phyloP scores from a whole-genome alignment of 768 basidiomycete genomes.

The Russula griseocarnosa region DNA sequence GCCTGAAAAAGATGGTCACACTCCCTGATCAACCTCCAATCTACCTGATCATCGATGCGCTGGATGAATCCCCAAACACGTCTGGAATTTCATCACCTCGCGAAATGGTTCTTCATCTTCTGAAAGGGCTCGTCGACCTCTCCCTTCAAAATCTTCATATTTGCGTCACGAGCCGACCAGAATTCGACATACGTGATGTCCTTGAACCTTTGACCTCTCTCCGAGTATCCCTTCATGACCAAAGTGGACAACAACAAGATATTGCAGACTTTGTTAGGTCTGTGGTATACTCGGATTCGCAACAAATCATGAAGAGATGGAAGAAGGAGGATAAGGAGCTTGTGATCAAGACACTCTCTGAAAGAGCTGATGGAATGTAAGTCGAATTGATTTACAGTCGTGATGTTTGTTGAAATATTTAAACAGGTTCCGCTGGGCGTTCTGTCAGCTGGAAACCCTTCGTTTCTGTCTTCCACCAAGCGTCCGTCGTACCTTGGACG shows the following conservation, averaged over 20 bases:
- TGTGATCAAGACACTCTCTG: not conserved
- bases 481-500: not conserved
- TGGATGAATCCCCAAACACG: constrained; percentile 8
- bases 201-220: not conserved
- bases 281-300: constrained; percentile 2
- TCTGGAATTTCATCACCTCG: not conserved
- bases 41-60: constrained; percentile 8
- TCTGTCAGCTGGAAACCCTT: constrained; percentile 5
- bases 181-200: not conserved
- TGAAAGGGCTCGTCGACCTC: not conserved
- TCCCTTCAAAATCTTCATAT: constrained; percentile 1
- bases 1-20: constrained; percentile 8
- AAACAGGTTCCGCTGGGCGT: constrained; percentile 8
- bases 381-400: not conserved
- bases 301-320: constrained; percentile 5
- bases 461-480: constrained; percentile 1
- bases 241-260: constrained; percentile 6
- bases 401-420: not conserved
- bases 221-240: constrained; percentile 3
- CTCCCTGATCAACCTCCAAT: not conserved
- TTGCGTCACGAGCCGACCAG: constrained; percentile 7
- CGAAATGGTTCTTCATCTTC: not conserved
- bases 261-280: not conserved
- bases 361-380: constrained; percentile 15
- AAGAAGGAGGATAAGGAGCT: not conserved